Base-by-base conservation (phyloP, 73 alveolate genomes). In the Paramecium caudatum region DNA sequence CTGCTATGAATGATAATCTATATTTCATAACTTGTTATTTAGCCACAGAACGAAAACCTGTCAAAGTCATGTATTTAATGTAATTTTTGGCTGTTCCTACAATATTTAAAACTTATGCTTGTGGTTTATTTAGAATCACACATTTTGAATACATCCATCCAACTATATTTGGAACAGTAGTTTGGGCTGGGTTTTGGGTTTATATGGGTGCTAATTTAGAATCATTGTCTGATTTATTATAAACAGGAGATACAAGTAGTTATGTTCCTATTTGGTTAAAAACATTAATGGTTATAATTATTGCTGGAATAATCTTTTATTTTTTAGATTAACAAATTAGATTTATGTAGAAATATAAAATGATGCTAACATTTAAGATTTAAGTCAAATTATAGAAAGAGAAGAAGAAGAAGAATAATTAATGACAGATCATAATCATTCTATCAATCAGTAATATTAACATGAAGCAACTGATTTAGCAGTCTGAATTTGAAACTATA, bases 181-280 rank as follows among this genome's bases (percentile, higher is more conserved):
- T 74, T 8, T 74, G 88, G 88, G 62, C 69, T 41, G 88, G 55
- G 43, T 74, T 74, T 25, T 74, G 88, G 88, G 88, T 74, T 12
- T 74, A 74, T 74, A 23, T 74, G 39, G 88, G 88, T 8, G 17
- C 88, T 2, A 74, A 45, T 12, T 74, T 74, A 45, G 88, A 74
- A 36, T 41, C 88, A 27, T 27, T 74, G 17, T 41, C 88, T 74
- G 88, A 74, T 39, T 34, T 39, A 74, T 39, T 74, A 12, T 21
- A 36, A 74, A 9, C 69, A 41, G 88, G 88, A 74, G 88, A 74
- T 21, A 74, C 88, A n/a, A 43, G 45, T 10, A 36, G 43, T 27
- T 74, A 74, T 74, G 65, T 74, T 0, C 88, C 88, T n/a, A 9
- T 41, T 17, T 74, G 88, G 88, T 74, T 74, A 9, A 74, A 74